Base-by-base conservation (phyloP, 352 stramenopile species). In the Phytophthora pistaciae region DNA sequence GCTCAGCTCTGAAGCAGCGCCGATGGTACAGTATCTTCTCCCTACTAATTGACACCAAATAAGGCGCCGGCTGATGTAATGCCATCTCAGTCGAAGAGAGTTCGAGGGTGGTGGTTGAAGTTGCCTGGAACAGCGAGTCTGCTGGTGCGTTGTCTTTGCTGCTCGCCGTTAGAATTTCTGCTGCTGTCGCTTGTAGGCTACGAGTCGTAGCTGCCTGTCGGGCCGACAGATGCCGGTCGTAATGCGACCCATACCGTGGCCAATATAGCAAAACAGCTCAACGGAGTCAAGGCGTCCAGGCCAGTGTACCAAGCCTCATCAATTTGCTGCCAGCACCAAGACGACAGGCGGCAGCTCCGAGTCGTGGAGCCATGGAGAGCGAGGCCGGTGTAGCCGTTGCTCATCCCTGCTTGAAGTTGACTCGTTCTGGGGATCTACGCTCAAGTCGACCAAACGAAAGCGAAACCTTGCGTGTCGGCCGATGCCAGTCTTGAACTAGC, bases 401-500 rank as follows among this genome's bases (percentile, higher is more conserved):
- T 66, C 55, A 64, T 60, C 44, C 48, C 31, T 8, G 29, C 52
- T 69, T 68, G 59, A 73, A 68, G 66, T 68, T 73, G 58, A 36
- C 33, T 49, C 60, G 60, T 73, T 68, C 60, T 73, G 59, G 59
- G 60, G 66, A 68, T 64, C 52, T 55, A 66, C 21, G 9, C 29
- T 33, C 5, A 44, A 44, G 4, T 61, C 61, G 36, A 65, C 46
- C 18, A 50, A 56, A 18, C 20, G 46, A 60, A 52, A 59, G 42
- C 36, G 29, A 18, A n/a, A 66, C 54, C 60, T 74, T 74, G 67
- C 67, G 67, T 74, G 53, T 74, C 67, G 67, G 25, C 25, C 49
- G 66, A 74, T 74, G 60, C 56, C 42, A 63, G 50, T 61, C 61
- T 68, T 60, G 49, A 62, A 68, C 36, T 46, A 16, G 59, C 53